Evolutionary conservation across 129 eudicot genomes (phyloP), one percentile per base, ranked within the genome.

Genomic region (Flaveria linearis): DNA sequence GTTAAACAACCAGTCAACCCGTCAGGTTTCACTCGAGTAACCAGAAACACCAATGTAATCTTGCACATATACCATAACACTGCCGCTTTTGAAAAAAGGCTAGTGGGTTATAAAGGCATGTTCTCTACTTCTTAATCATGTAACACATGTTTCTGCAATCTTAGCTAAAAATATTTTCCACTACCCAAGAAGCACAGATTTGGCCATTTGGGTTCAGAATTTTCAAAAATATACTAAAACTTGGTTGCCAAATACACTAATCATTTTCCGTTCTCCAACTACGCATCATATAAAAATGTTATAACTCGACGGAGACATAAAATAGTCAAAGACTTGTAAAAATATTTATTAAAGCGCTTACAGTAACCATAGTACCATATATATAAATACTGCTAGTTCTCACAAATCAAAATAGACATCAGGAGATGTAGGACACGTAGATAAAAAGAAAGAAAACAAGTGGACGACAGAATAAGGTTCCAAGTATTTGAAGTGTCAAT

Each of bases 11-110:
- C 26, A 25, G 26, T 25, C 26, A 25, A 25, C 30, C 36, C 5
- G 36, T 30, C 36, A 30, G 3, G 36, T 30, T 30, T 30, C 4
- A 30, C 36, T 30, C 36, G 36, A 30, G 5, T 30, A 30, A 30
- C 36, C n/a, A 22, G 65, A 58, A 58, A 23, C 65, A 58, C 15
- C 65, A 58, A 58, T 58, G 12, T 58, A 58, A 58, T 22, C 36
- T 0, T 36, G 41, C 41, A 5, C 41, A 36, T 36, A 36, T 14
- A 30, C 16, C 64, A 57, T 20, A 22, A 57, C 64, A 20, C 64
- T 36, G 13, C 4, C 8, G 5, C 9, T 70, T 50, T 22, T 26
- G 25, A 5, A 25, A 25, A 49, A 13, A 70, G 58, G 57, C 17
- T 47, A 14, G 55, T 47, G 58, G n/a, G n/a, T 47, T 43, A 45